Conservation (phyloP, 345 rosid genomes). For the Turnera subulata region DNA sequence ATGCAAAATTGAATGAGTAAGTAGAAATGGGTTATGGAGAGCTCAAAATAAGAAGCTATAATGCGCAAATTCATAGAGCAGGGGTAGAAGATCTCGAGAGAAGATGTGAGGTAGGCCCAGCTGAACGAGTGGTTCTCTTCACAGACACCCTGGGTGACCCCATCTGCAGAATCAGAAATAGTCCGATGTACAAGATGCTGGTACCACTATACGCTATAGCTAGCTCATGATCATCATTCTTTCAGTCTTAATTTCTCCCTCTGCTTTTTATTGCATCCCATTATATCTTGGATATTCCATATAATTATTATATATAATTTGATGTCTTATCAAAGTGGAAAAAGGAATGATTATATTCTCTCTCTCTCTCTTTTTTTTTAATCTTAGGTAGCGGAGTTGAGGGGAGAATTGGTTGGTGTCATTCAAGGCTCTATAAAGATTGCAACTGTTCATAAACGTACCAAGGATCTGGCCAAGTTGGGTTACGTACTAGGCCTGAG, state of each 20-base stretch:
- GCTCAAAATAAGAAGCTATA: slow-evolving; percentile 51
- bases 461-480: slow-evolving; percentile 37
- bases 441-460: slow-evolving; percentile 38
- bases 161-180: slow-evolving; percentile 70
- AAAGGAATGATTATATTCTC: neutral
- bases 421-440: slow-evolving; percentile 76
- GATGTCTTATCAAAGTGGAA: neutral
- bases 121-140: slow-evolving; percentile 48
- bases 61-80: slow-evolving; percentile 42
- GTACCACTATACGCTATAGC: slow-evolving; percentile 26
- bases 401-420: slow-evolving; percentile 55
- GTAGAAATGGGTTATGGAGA: slow-evolving; percentile 23
- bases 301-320: neutral
- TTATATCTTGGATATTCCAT: neutral
- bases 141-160: slow-evolving; percentile 87
- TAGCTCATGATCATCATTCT: neutral
- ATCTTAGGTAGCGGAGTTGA: slow-evolving; percentile 58
- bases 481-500: slow-evolving; percentile 71
- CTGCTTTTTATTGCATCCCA: slow-evolving; percentile 4
- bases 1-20: slow-evolving; percentile 7
- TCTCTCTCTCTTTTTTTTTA: neutral
- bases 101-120: slow-evolving; percentile 70
- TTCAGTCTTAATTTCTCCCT: neutral
- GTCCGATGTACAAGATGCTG: slow-evolving; percentile 68
- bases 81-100: slow-evolving; percentile 54